Evolutionary conservation across 1,284 basidiomycete genomes (phyloP).

Genomic region (Leucoagaricus sp.): DNA sequence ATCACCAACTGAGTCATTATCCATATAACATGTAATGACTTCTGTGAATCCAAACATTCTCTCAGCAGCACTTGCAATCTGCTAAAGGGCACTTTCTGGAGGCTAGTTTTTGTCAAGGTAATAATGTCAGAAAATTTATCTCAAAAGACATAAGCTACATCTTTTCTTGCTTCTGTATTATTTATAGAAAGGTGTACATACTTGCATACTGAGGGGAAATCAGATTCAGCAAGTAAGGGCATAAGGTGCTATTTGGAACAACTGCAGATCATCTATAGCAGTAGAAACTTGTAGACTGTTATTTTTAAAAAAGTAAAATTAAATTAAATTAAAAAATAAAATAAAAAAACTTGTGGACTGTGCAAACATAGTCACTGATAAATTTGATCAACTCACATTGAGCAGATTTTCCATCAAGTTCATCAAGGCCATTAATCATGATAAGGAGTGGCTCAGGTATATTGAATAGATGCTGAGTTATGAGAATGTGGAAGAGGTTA

Average conservation of each 20-base stretch:
- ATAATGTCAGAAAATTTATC: background rate
- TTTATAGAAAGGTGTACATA: background rate
- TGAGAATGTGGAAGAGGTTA: background rate
- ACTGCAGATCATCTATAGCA: constrained; percentile 3
- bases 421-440: constrained; percentile 9
- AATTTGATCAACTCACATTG: background rate
- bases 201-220: background rate
- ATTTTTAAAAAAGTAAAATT: no score
- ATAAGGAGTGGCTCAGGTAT: background rate
- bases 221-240: background rate
- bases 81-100: no score
- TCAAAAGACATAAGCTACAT: background rate
- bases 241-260: background rate
- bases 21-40: background rate
- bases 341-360: no score
- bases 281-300: no score
- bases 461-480: background rate
- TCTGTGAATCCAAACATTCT: no score
- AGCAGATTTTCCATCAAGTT: background rate
- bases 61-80: background rate
- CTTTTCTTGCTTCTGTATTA: background rate
- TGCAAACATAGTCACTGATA: background rate
- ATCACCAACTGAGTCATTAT: no score
- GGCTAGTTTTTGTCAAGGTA: background rate
- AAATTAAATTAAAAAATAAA: no score